Percentiles rank a stretch among this genome's conserved stretches.
These are phyloP conservation scores for Lasiodiplodia citricola DNA, from an alignment of 2,329 filamentous ascomycete species.

Conservation along the genomic window DNA sequence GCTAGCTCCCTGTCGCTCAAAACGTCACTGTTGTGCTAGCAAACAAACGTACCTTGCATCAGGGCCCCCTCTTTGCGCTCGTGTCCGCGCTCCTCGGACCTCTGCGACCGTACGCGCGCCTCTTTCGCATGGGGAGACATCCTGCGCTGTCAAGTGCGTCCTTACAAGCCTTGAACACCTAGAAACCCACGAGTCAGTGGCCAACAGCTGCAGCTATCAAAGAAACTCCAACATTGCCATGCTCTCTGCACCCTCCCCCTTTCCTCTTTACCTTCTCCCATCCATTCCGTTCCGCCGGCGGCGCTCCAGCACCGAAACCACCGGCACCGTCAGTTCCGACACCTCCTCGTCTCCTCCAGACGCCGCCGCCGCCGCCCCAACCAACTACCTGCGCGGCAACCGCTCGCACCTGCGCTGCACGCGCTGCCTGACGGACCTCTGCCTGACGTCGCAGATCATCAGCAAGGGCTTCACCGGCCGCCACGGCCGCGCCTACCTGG, in stretches of 20 bases:
- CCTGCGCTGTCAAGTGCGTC: not conserved
- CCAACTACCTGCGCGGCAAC: slow-evolving; percentile 35
- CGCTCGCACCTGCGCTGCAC: slow-evolving; percentile 57
- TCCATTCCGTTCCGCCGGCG: slow-evolving; percentile 44
- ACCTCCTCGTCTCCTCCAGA: slow-evolving; percentile 33
- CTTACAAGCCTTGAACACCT: not conserved
- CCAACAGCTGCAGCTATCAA: not conserved
- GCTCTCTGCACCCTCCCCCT: slow-evolving; percentile 31
- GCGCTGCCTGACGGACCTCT: slow-evolving; percentile 64
- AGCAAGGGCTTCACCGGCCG: slow-evolving; percentile 70
- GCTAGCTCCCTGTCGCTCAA: slow-evolving; percentile 5
- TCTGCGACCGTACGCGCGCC: not conserved
- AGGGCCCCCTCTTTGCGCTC: not conserved
- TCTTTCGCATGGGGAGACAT: too few species aligned
- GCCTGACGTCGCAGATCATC: slow-evolving; percentile 64
- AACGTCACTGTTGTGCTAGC: slow-evolving; percentile 1
- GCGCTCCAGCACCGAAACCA: slow-evolving; percentile 47
- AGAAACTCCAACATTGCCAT: slow-evolving; percentile 2
- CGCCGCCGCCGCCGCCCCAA: slow-evolving; percentile 31
- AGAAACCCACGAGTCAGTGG: slow-evolving; percentile 8
- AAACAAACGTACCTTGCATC: not conserved
- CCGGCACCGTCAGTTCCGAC: slow-evolving; percentile 38
- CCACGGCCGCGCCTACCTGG: slow-evolving; percentile 68
- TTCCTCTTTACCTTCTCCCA: slow-evolving; percentile 47
- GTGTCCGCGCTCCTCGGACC: too few species aligned